A percentile compares a stretch with the other conserved stretches of the same genome.
These are phyloP conservation scores for Solanum habrochaites DNA, from an alignment of 257 asterid species.

Conservation along the genomic window DNA sequence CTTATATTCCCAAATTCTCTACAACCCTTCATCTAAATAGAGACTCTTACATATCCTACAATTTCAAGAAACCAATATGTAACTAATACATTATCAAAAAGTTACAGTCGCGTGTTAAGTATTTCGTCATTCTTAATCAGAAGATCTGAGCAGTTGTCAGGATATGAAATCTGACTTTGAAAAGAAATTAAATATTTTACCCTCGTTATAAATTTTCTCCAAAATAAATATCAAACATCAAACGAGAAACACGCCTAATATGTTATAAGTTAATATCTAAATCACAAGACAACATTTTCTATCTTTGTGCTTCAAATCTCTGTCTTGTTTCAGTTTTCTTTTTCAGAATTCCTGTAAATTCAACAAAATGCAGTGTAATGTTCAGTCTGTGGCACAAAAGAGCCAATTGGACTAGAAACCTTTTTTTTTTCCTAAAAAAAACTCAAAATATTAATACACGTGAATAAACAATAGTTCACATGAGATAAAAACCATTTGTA, in stretches of 20 bases:
- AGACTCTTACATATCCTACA: not conserved
- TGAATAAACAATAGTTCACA: not conserved
- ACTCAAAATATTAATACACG: not conserved
- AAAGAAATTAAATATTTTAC: no score
- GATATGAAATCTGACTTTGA: accelerated
- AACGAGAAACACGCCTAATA: not conserved
- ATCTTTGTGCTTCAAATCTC: not conserved
- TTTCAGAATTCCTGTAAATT: not conserved
- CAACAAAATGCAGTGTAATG: not conserved
- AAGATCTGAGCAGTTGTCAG: not conserved
- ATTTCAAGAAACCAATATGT: not conserved
- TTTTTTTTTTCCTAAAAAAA: no score
- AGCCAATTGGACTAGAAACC: not conserved
- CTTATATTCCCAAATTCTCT: not conserved
- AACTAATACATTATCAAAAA: not conserved
- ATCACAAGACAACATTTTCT: not conserved
- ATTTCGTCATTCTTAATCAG: not conserved
- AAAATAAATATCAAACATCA: not conserved
- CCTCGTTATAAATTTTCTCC: not conserved
- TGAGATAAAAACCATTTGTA: not conserved
- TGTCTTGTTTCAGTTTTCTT: not conserved
- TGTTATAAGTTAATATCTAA: not conserved
- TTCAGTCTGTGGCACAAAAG: not conserved
- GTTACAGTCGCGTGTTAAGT: not conserved
- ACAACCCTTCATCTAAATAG: not conserved